Percentiles rank a stretch among this genome's conserved stretches.
phyloP scores from a whole-genome alignment of 1,284 basidiomycete species.

The Gymnopus androsaceus region DNA sequence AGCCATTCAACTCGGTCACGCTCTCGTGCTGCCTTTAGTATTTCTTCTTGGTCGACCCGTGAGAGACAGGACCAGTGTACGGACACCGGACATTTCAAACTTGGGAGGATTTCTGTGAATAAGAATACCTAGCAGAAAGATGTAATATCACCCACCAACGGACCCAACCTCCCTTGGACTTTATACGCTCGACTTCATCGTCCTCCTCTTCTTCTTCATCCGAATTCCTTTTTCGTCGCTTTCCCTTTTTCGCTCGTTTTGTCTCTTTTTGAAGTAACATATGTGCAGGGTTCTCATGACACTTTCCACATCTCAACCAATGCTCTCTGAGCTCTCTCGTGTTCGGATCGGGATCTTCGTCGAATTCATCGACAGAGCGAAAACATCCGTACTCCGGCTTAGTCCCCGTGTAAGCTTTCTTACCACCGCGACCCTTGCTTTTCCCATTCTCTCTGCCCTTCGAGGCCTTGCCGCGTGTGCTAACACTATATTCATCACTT shows the following conservation, averaged over 20 bases:
- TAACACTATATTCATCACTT: constrained; percentile 23
- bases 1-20: constrained; percentile 48
- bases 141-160: constrained; percentile 64
- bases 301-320: constrained; percentile 70
- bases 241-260: constrained; percentile 43
- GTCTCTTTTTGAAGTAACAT: constrained; percentile 41
- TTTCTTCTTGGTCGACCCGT: constrained; percentile 66
- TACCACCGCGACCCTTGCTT: constrained; percentile 25
- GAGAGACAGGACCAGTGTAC: constrained; percentile 83
- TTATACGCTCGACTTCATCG: constrained; percentile 57
- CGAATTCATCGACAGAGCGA: constrained; percentile 57
- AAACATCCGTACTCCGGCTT: constrained; percentile 70
- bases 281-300: constrained; percentile 61
- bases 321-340: constrained; percentile 55
- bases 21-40: constrained; percentile 62
- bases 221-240: constrained; percentile 42
- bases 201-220: constrained; percentile 53
- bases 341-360: constrained; percentile 63
- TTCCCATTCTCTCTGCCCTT: constrained; percentile 34
- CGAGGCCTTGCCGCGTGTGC: constrained; percentile 25
- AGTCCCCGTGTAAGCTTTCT: constrained; percentile 38
- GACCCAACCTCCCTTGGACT: constrained; percentile 80
- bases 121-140: constrained; percentile 10
- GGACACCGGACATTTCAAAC: constrained; percentile 74
- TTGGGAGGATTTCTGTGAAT: constrained; percentile 31